Base-by-base conservation (phyloP, 1,284 basidiomycete species). In the Farysia itapuensis region DNA sequence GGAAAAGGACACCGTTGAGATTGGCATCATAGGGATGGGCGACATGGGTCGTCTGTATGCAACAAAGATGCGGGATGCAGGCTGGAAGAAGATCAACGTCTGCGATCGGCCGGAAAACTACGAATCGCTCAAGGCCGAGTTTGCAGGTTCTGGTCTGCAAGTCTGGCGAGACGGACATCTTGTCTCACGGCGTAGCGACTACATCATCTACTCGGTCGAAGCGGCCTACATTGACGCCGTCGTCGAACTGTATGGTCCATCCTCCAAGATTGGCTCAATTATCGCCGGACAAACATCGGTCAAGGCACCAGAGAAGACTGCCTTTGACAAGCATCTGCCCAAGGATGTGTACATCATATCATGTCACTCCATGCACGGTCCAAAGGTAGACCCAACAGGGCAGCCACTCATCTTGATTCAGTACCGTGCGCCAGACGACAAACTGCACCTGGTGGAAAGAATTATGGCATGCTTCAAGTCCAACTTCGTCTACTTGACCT, bases 41-140 rank as follows among this genome's bases (percentile, higher is more conserved):
- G 77, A 91, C 52, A 98, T 97, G 94, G 94, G 94, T 4, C 82
- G 82, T 65, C 89, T 98, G 87, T 98, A 97, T 77, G 91, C 92
- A 0, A 83, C 82, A 28, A 78, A 81, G 30, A 80, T 97, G 25
- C 83, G 84, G 7, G 80, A 81, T 8, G 90, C 86, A 2, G 92
- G 91, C 1, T 90, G 86, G 79, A 88, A 85, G 41, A 48, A 59
- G 90, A 90, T 98, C 39, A 84, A 90, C 75, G 91, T 97, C 6
- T 97, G 94, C 75, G 94, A 98, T 78, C 79, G 85, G 8, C 88
- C 90, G 1, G 83, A 85, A 39, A 86, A 86, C 58, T 92, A 82
- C 66, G 86, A 88, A 4, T 70, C 79, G 8, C 80, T 97, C 15
- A 78, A 81, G 53, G 72, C 76, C 20, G 84, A 86, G 29, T 88